Evolutionary conservation across 768 basidiomycete species (phyloP), one percentile per base, ranked within the genome.

Genomic region (Fomitopsis serialis): DNA sequence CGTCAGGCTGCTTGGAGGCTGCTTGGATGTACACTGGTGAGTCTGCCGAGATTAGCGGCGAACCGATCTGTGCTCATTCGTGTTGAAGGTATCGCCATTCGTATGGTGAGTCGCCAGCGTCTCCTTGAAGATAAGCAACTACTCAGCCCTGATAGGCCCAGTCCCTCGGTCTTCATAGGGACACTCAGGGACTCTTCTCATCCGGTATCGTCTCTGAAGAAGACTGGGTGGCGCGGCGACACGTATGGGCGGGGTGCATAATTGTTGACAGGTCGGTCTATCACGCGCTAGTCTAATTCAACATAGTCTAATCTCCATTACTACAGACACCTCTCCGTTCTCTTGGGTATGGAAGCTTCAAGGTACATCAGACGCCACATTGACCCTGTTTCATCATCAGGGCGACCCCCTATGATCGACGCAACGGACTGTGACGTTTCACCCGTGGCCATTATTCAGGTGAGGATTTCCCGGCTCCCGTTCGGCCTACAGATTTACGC

Each of bases 21-120:
- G 44, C 27, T 9, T 52, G 51, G 51, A 19, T 34, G 34, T 52
- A 35, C 42, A 52, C 27, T 6, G 51, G 51, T 52, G 24, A 32
- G 43, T 27, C 23, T n/a, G 3, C 37, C 32, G 46, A 32, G 11
- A 6, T 5, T 11, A 6, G 29, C 29, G 29, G 29, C 29, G 29
- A 32, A 11, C 6, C 29, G 29, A 32, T 32, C 29, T 32, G 29
- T 32, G 11, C 29, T 49, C 9, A 35, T 35, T 22, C 12, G 6
- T 9, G 29, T 36, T 19, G 13, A 27, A 52, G 51, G 51, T 15
- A 19, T 43, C 11, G 43, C 51, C 13, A 42, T 52, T 7, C 42
- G 51, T 8, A 52, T 52, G 51, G 51, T 52, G 17, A 19, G 51
- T 17, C 22, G 7, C 6, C 21, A 5, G 11, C 19, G 11, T 12